Conservation (phyloP, 2,329 filamentous ascomycete genomes). For the Colletotrichum lini region DNA sequence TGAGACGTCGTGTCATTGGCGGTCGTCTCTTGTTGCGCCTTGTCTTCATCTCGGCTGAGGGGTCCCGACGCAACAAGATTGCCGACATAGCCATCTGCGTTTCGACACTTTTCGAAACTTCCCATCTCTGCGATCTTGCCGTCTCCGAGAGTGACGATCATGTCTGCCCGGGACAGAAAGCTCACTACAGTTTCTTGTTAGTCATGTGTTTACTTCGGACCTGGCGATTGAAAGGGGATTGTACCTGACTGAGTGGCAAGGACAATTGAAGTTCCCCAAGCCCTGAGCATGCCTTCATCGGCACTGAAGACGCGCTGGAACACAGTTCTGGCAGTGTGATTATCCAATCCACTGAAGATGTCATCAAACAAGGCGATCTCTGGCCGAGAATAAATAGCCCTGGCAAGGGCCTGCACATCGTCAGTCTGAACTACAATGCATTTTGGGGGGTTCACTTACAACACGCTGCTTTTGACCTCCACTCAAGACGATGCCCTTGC, state of each 20-base stretch:
- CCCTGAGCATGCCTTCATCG: constrained; percentile 47
- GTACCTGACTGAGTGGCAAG: constrained; percentile 54
- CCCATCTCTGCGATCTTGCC: constrained; percentile 54
- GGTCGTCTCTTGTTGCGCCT: not conserved
- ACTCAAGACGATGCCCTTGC: constrained; percentile 60
- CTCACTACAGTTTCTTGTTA: constrained; percentile 20
- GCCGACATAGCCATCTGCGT: constrained; percentile 51
- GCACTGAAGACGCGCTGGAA: constrained; percentile 50
- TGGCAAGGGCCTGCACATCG: constrained; percentile 52
- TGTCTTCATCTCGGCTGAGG: not conserved
- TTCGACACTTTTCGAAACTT: constrained; percentile 51
- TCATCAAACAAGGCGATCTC: constrained; percentile 55
- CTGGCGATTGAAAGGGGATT: not conserved
- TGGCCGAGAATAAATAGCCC: constrained; percentile 55
- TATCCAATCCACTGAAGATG: constrained; percentile 56
- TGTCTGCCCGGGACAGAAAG: constrained; percentile 52
- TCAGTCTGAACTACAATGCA: not conserved
- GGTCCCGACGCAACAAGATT: constrained; percentile 43
- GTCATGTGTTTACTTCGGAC: not conserved
- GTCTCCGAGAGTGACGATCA: constrained; percentile 51
- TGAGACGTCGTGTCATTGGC: not conserved
- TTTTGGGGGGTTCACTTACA: constrained; percentile 43
- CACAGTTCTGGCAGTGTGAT: constrained; percentile 50
- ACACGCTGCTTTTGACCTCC: constrained; percentile 63
- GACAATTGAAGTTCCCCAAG: constrained; percentile 53